phyloP scores from a whole-genome alignment of 805 yeast species.

The Metschnikowia santaceciliae region DNA sequence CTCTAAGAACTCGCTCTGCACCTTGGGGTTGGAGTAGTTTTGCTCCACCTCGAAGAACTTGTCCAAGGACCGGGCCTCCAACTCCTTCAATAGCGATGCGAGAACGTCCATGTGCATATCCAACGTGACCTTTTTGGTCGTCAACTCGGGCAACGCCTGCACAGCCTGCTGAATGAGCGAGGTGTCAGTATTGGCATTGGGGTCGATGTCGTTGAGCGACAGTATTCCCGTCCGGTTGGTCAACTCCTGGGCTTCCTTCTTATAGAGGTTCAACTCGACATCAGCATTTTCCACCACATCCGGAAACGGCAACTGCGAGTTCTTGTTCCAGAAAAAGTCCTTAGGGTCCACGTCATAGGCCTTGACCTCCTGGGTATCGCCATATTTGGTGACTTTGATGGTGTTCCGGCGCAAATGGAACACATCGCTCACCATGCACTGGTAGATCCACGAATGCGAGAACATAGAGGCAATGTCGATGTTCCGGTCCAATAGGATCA shows the following conservation, averaged over 20 bases:
- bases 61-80: constrained; percentile 84
- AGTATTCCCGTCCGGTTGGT: constrained; percentile 72
- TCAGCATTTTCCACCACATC: constrained; percentile 99
- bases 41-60: constrained; percentile 94
- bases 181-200: constrained; percentile 51
- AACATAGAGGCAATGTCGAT: constrained; percentile 91
- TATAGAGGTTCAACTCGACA: constrained; percentile 71
- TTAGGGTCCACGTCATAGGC: constrained; percentile 86
- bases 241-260: constrained; percentile 81
- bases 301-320: constrained; percentile 89
- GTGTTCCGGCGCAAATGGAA: constrained; percentile 80
- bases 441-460: constrained; percentile 96
- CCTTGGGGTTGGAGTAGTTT: constrained; percentile 59
- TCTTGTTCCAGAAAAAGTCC: constrained; percentile 88
- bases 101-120: constrained; percentile 97
- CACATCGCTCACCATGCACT: constrained; percentile 92
- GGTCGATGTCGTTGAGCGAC: constrained; percentile 72
- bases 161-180: constrained; percentile 79
- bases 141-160: constrained; percentile 86
- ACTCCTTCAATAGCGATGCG: constrained; percentile 73
- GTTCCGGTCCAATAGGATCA: constrained; percentile 81
- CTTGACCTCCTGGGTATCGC: constrained; percentile 35
- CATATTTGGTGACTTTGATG: constrained; percentile 50
- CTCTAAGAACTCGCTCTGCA: constrained; percentile 55
- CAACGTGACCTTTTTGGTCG: constrained; percentile 79